Base-by-base conservation (phyloP, 1,284 basidiomycete species). In the Cutaneotrichosporon spelunceum region DNA sequence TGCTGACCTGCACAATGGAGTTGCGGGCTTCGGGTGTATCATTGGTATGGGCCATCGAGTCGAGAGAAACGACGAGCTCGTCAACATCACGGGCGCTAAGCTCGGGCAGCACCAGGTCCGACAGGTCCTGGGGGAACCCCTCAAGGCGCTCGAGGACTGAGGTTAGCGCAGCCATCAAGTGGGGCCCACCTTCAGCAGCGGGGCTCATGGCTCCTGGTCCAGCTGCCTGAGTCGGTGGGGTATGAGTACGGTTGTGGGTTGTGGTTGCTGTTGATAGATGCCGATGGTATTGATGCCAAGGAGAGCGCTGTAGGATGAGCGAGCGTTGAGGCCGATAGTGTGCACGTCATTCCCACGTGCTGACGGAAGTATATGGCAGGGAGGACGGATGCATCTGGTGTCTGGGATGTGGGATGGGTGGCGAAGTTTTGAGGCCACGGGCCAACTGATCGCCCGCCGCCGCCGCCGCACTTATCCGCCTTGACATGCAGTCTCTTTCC, bases 91-190 rank as follows among this genome's bases (percentile, higher is more conserved):
- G 53, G 11, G 48, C 26, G 4, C 47, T 45, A 8, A 36, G 26
- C 8, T 55, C 29, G 7, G 49, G 33, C 14, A 63, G 39, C 6
- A 5, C 11, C 30, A 63, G 48, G 50, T 53, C 50, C 34, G 56
- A 52, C 10, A 66, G 54, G 36, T 66, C 61, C 39, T 63, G 60
- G 4, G 66, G 66, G 55, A 67, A 67, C 24, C 63, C 62, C 33
- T 67, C 53, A 7, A 67, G 62, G 48, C 54, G 47, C 13, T 57
- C 39, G 23, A 64, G 59, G 59, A 64, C 62, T 64, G 62, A 24
- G 33, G 23, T 48, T 36, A 54, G 53, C 29, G 10, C 19, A n/a
- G 39, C 19, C 30, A 11, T n/a, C 4, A 16, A 13, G 19, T 7
- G 19, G 5, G 1, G 4, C 47, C 11, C 30, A 45, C 53, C 53